These are phyloP conservation scores for Raffaelea arxii DNA, from an alignment of 2,329 filamentous ascomycete species.

Conservation along the genomic window DNA sequence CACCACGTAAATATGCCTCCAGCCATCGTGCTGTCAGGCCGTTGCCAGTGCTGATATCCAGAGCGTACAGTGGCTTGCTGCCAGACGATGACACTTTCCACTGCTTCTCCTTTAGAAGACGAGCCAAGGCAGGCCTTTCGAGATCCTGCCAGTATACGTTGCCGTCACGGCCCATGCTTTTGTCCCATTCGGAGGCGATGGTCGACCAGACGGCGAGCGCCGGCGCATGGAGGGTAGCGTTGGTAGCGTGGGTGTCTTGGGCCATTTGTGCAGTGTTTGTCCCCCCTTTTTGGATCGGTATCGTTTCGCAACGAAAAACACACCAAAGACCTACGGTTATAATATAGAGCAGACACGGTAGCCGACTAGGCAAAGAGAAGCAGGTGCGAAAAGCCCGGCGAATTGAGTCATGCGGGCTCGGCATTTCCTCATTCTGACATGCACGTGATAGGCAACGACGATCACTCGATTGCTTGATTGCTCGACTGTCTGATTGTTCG, in stretches of 20 bases:
- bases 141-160: constrained; percentile 35
- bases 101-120: constrained; percentile 20
- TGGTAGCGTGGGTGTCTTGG: constrained; percentile 1
- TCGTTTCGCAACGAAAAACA: no score
- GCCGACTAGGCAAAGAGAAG: no score
- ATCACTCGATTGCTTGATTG: no score
- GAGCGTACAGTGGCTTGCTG: constrained; percentile 19
- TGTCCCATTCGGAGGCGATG: constrained; percentile 33
- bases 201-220: constrained; percentile 27
- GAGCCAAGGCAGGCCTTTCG: constrained; percentile 28
- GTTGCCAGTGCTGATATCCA: constrained; percentile 41
- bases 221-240: constrained; percentile 5
- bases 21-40: constrained; percentile 37
- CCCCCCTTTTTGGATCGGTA: no score
- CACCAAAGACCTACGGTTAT: no score
- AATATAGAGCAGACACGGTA: no score
- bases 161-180: constrained; percentile 25
- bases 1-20: constrained; percentile 13
- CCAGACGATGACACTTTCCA: not conserved
- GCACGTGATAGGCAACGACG: no score
- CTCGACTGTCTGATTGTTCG: no score
- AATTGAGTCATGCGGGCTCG: no score
- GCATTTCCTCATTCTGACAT: no score
- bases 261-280: not conserved
- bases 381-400: no score